phyloP scores from a whole-genome alignment of 805 yeast genomes.

The Candida silvicultrix region DNA sequence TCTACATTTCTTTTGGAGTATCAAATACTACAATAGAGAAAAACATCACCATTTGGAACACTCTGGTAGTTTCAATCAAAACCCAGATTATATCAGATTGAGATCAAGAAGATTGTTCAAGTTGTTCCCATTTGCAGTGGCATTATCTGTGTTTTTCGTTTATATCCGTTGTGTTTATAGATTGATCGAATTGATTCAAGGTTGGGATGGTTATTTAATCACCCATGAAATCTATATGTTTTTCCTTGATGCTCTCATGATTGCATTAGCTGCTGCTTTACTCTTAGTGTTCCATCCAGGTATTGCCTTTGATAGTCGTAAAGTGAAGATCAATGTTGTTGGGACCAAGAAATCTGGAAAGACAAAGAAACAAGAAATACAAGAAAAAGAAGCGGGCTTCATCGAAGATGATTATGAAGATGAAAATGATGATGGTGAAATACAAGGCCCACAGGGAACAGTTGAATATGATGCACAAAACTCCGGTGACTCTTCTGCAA shows the following conservation, averaged over 20 bases:
- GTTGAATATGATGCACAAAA: background rate
- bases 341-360: background rate
- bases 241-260: slow-evolving; percentile 53
- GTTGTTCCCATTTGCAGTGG: slow-evolving; percentile 35
- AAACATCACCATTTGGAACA: background rate
- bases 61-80: background rate
- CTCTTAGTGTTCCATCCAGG: slow-evolving; percentile 50
- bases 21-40: slow-evolving; percentile 15
- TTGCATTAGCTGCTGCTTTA: slow-evolving; percentile 37
- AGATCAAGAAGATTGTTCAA: slow-evolving; percentile 22
- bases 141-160: slow-evolving; percentile 41
- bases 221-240: slow-evolving; percentile 48
- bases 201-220: slow-evolving; percentile 56
- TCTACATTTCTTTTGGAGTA: slow-evolving; percentile 35
- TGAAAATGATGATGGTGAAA: background rate
- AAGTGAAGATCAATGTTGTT: background rate
- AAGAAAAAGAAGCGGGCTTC: background rate
- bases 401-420: background rate
- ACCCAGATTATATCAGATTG: background rate
- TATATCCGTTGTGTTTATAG: slow-evolving; percentile 63
- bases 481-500: background rate
- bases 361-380: background rate
- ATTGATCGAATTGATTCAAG: slow-evolving; percentile 52
- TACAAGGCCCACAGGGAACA: background rate
- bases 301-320: slow-evolving; percentile 33